phyloP scores from a whole-genome alignment of 1,139 yeast species.

The Suhomyces panamericanus region DNA sequence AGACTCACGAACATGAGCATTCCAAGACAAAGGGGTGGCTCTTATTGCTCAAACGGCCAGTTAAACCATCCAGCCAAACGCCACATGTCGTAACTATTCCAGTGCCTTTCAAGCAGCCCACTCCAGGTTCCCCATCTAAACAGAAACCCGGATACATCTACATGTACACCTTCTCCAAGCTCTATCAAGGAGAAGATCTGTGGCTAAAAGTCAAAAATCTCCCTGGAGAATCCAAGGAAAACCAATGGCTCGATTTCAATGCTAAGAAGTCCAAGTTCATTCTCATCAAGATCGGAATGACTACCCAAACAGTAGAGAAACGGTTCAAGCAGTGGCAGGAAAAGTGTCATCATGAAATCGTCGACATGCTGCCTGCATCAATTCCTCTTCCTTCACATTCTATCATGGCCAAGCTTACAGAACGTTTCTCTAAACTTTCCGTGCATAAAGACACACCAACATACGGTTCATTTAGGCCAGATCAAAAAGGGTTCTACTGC shows the following conservation, averaged over 20 bases:
- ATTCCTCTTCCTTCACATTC: slow-evolving; percentile 2
- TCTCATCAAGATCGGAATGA: slow-evolving; percentile 57
- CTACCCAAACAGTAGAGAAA: slow-evolving; percentile 44
- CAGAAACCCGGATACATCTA: slow-evolving; percentile 47
- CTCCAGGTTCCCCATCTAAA: neutral
- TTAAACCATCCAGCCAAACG: neutral
- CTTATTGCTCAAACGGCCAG: neutral
- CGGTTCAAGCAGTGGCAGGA: slow-evolving; percentile 56
- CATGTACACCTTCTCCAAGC: slow-evolving; percentile 49
- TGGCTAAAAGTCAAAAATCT: slow-evolving; percentile 37
- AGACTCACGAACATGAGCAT: neutral
- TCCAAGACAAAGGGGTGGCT: neutral
- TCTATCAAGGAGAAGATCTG: slow-evolving; percentile 30
- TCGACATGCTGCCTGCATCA: slow-evolving; percentile 30
- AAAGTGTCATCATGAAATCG: slow-evolving; percentile 52
- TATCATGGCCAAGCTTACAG: slow-evolving; percentile 4
- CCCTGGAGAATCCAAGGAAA: slow-evolving; percentile 26
- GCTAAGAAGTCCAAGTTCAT: slow-evolving; percentile 39
- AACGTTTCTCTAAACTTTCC: slow-evolving; percentile 11
- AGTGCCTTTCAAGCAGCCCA: neutral
- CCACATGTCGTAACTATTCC: neutral
- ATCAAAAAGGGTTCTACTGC: slow-evolving; percentile 36
- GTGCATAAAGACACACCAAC: slow-evolving; percentile 1
- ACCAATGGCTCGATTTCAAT: slow-evolving; percentile 38
- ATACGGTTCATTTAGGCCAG: slow-evolving; percentile 1